Percentiles rank a stretch among this genome's conserved stretches.
phyloP scores from a whole-genome alignment of 2,329 filamentous ascomycete species.

The Madurella fahalii region DNA sequence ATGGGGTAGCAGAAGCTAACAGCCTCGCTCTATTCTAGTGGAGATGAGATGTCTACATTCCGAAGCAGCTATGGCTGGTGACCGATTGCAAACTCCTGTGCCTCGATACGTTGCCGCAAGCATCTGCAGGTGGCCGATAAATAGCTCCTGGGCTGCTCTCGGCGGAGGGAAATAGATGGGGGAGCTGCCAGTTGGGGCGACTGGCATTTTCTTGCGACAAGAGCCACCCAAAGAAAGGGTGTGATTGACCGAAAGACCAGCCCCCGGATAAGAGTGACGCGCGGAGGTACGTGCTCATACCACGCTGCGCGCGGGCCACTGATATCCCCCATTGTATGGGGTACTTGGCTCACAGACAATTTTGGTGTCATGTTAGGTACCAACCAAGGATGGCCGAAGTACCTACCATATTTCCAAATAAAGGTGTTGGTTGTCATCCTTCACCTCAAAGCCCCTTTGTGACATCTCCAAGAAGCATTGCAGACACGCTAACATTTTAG shows the following conservation, averaged over 20 bases:
- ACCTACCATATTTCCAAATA: not conserved
- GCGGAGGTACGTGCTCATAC: constrained; percentile 14
- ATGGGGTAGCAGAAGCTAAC: no score
- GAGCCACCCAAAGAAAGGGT: constrained; percentile 7
- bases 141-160: not conserved
- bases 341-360: constrained; percentile 15
- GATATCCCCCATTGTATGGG: constrained; percentile 15
- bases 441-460: no score
- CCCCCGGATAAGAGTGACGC: constrained; percentile 13
- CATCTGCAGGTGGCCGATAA: not conserved
- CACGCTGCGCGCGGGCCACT: not conserved
- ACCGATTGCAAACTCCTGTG: no score
- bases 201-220: constrained; percentile 7
- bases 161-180: not conserved
- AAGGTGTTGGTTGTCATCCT: no score
- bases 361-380: constrained; percentile 9
- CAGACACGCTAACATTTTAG: no score
- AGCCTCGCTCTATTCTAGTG: no score
- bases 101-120: no score
- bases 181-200: not conserved
- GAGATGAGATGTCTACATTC: no score
- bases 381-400: not conserved
- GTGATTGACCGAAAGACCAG: constrained; percentile 17
- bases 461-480: no score
- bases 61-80: no score